Percentiles rank a stretch among this genome's conserved stretches.
Conservation (phyloP, 1,284 basidiomycete species). For the Rhodotorula sp. region DNA sequence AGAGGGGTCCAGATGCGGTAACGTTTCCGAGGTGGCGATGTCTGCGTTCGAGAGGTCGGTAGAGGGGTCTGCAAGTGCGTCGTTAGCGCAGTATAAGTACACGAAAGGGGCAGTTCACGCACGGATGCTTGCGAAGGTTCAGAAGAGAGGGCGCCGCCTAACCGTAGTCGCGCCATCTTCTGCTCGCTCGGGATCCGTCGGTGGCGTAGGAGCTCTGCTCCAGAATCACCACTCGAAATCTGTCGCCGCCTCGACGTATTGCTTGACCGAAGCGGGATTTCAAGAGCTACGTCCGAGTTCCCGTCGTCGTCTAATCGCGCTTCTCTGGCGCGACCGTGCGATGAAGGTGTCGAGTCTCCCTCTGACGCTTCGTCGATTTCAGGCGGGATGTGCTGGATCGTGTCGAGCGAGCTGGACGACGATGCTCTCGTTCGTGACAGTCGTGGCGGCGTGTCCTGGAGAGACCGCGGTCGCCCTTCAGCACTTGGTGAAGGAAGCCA, state of each 20-base stretch:
- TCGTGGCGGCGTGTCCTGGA: background rate
- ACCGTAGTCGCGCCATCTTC: background rate
- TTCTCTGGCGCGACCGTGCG: background rate
- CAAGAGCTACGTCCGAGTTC: conserved; percentile 8
- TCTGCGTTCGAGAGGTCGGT: background rate
- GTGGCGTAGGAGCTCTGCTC: background rate
- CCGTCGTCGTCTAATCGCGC: background rate
- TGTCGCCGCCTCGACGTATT: background rate
- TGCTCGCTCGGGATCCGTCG: background rate
- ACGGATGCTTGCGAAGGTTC: background rate
- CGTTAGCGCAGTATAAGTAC: background rate
- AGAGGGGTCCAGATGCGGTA: conserved; percentile 24
- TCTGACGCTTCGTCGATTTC: background rate
- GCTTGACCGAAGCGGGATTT: background rate
- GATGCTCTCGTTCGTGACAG: background rate
- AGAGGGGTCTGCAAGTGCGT: background rate
- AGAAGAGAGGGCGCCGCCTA: background rate
- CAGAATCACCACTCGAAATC: background rate
- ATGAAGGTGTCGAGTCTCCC: background rate
- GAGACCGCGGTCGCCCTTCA: background rate
- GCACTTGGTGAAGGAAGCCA: background rate
- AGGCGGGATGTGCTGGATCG: background rate
- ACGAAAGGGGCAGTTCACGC: background rate
- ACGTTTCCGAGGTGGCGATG: background rate
- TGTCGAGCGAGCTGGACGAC: background rate